phyloP scores from a whole-genome alignment of 345 rosid species.

The Hibiscus trionum region DNA sequence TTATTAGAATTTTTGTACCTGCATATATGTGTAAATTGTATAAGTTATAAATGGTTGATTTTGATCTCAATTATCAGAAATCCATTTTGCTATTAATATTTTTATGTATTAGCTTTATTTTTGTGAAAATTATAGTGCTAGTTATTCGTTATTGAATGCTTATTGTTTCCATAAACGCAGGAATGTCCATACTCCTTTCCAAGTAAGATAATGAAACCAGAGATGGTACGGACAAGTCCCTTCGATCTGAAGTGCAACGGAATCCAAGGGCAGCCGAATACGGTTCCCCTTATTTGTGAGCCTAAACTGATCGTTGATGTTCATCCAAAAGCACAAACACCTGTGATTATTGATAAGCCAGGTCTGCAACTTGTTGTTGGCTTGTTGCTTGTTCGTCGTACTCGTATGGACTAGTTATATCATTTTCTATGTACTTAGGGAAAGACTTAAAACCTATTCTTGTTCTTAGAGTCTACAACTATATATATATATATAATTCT shows the following conservation, averaged over 20 bases:
- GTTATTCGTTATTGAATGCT: neutral
- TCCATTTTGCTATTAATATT: neutral
- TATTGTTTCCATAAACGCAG: conserved; percentile 29
- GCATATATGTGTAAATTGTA: too few relatives aligned
- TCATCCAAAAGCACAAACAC: conserved; percentile 31
- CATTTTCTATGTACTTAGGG: neutral
- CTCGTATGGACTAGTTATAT: neutral
- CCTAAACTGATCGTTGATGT: conserved; percentile 34
- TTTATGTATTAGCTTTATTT: neutral
- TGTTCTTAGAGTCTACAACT: neutral
- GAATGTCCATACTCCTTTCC: conserved; percentile 33
- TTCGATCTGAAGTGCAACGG: conserved; percentile 28
- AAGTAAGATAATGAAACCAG: conserved; percentile 33
- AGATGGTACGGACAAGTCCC: conserved; percentile 30
- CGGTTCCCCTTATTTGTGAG: conserved; percentile 22
- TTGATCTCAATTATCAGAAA: too few relatives aligned
- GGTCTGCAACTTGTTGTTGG: conserved; percentile 33
- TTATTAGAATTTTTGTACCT: neutral
- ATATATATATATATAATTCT: neutral
- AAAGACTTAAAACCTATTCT: neutral
- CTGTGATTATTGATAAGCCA: conserved; percentile 46
- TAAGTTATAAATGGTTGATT: too few relatives aligned
- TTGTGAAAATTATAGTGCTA: neutral
- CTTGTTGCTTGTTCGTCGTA: neutral
- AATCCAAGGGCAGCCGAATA: conserved; percentile 40